phyloP scores from a whole-genome alignment of 139 green algal genomes.

The Parachlorella kessleri region DNA sequence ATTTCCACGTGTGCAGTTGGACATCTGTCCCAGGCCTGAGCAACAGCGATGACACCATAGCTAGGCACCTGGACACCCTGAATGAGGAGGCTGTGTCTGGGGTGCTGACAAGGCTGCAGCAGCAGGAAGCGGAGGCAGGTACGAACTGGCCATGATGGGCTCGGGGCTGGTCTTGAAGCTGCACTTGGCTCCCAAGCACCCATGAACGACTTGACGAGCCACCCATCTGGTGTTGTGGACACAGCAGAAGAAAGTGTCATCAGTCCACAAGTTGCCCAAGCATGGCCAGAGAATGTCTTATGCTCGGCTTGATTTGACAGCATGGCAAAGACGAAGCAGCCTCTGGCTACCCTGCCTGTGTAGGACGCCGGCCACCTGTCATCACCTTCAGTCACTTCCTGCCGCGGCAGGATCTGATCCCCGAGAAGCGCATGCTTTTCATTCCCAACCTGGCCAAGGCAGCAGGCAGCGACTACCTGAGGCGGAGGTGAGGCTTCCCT shows the following conservation, averaged over 20 bases:
- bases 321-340: too few relatives aligned
- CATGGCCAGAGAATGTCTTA: too few relatives aligned
- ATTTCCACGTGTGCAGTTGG: conserved; percentile 60
- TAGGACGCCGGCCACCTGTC: conserved; percentile 27
- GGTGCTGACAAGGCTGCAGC: conserved; percentile 27
- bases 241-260: too few relatives aligned
- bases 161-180: too few relatives aligned
- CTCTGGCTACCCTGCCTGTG: background rate
- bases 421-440: conserved; percentile 74
- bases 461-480: conserved; percentile 57
- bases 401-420: conserved; percentile 60
- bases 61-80: conserved; percentile 53
- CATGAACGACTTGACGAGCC: too few relatives aligned
- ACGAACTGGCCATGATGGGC: too few relatives aligned
- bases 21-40: conserved; percentile 8
- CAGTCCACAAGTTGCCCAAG: too few relatives aligned
- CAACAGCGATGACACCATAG: conserved; percentile 37
- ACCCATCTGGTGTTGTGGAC: too few relatives aligned
- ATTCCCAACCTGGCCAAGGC: conserved; percentile 77
- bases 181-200: too few relatives aligned
- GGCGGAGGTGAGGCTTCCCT: too few relatives aligned
- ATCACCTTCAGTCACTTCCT: conserved; percentile 67
- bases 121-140: background rate
- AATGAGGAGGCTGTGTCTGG: conserved; percentile 37
- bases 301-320: too few relatives aligned